These are phyloP conservation scores for Colletotrichum phormii DNA, from an alignment of 2,329 filamentous ascomycete species.

Conservation along the genomic window DNA sequence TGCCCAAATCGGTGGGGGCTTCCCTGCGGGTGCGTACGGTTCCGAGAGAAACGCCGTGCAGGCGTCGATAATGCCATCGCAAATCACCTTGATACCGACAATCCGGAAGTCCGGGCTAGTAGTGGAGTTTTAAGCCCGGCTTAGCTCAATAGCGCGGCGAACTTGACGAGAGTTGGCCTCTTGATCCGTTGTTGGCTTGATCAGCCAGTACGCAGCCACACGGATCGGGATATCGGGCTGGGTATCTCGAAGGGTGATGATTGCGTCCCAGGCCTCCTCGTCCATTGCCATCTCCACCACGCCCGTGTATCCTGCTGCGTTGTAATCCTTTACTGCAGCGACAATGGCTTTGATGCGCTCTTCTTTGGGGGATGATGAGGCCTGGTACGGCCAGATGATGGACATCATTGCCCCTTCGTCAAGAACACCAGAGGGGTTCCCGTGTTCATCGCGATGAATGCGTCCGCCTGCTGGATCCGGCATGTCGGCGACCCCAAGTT, in stretches of 20 bases:
- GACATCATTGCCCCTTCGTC: slow-evolving; percentile 54
- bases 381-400: slow-evolving; percentile 56
- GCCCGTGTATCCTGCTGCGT: slow-evolving; percentile 54
- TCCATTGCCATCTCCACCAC: slow-evolving; percentile 63
- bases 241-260: slow-evolving; percentile 40
- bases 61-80: slow-evolving; percentile 73
- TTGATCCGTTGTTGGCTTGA: slow-evolving; percentile 48
- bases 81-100: slow-evolving; percentile 73
- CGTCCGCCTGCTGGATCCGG: slow-evolving; percentile 54
- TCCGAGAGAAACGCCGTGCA: slow-evolving; percentile 72
- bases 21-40: slow-evolving; percentile 64
- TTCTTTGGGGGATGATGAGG: slow-evolving; percentile 47
- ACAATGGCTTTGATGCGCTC: slow-evolving; percentile 51
- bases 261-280: slow-evolving; percentile 54
- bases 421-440: slow-evolving; percentile 53
- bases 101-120: slow-evolving; percentile 58
- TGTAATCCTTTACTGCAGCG: slow-evolving; percentile 53
- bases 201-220: slow-evolving; percentile 58
- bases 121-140: slow-evolving; percentile 47
- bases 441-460: slow-evolving; percentile 52
- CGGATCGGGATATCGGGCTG: slow-evolving; percentile 46
- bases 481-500: slow-evolving; percentile 52
- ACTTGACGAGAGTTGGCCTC: slow-evolving; percentile 51
- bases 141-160: slow-evolving; percentile 51
- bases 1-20: slow-evolving; percentile 66